Conservation (phyloP, 2,329 filamentous ascomycete species). For the Cadophora gregata region DNA sequence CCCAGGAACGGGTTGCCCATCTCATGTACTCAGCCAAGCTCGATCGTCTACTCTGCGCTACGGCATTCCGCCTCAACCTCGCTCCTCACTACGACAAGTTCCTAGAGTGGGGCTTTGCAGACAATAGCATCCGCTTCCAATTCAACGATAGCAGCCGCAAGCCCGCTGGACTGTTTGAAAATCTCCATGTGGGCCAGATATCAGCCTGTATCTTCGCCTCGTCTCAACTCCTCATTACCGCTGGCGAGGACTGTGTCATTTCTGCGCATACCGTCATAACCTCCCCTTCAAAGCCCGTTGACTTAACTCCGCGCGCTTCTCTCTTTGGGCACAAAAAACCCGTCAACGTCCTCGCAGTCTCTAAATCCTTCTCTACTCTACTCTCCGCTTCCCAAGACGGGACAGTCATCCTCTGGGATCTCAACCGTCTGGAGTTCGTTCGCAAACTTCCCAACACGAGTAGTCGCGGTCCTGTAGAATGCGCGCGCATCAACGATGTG, state of each 20-base stretch:
- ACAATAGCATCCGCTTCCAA: slow-evolving; percentile 92
- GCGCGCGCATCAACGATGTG: slow-evolving; percentile 86
- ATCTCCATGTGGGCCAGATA: slow-evolving; percentile 89
- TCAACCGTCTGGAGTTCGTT: slow-evolving; percentile 89
- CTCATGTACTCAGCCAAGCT: slow-evolving; percentile 79
- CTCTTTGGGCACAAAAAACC: slow-evolving; percentile 90
- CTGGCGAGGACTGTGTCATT: slow-evolving; percentile 89
- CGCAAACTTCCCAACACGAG: slow-evolving; percentile 65
- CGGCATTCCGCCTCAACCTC: slow-evolving; percentile 84
- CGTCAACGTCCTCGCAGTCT: slow-evolving; percentile 82
- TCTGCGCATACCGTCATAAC: slow-evolving; percentile 79
- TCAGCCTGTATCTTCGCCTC: slow-evolving; percentile 85
- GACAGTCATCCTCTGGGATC: slow-evolving; percentile 88
- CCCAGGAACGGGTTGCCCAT: slow-evolving; percentile 78
- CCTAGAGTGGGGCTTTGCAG: slow-evolving; percentile 94
- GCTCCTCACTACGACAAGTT: slow-evolving; percentile 88
- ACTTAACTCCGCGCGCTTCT: slow-evolving; percentile 78
- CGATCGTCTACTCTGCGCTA: slow-evolving; percentile 83
- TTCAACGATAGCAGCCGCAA: slow-evolving; percentile 81
- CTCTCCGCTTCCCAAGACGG: slow-evolving; percentile 84
- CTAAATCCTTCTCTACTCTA: slow-evolving; percentile 86
- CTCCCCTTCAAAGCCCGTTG: slow-evolving; percentile 70
- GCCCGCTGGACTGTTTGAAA: slow-evolving; percentile 87
- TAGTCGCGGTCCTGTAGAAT: slow-evolving; percentile 63
- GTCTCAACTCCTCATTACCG: slow-evolving; percentile 88